These are phyloP conservation scores for Hura crepitans DNA, from an alignment of 441 rosid species.

Conservation along the genomic window DNA sequence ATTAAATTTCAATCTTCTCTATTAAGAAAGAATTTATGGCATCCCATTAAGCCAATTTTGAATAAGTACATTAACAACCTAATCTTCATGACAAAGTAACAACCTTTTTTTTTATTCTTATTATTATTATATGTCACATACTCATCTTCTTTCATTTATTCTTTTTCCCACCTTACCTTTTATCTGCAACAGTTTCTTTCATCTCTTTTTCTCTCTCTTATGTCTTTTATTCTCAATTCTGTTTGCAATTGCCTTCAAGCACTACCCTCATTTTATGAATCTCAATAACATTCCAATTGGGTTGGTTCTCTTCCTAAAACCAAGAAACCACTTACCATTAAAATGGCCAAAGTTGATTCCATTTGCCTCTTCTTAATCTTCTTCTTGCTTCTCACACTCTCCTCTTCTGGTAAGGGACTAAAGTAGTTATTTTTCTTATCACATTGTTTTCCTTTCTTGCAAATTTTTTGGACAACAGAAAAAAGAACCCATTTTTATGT, in stretches of 20 bases:
- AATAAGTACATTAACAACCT: too few relatives aligned
- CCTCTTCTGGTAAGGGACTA: constrained; percentile 44
- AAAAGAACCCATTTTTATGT: not conserved
- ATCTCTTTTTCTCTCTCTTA: constrained; percentile 22
- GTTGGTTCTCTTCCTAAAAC: constrained; percentile 28
- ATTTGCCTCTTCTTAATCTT: constrained; percentile 37
- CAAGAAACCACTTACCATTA: constrained; percentile 20
- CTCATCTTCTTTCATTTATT: constrained; percentile 40
- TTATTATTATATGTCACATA: constrained; percentile 40
- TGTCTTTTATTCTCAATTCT: constrained; percentile 16
- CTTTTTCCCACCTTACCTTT: constrained; percentile 13
- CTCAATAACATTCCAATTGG: constrained; percentile 23
- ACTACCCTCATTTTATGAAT: constrained; percentile 13
- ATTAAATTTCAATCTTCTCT: too few relatives aligned
- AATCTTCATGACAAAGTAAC: constrained; percentile 76
- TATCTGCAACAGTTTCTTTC: constrained; percentile 20
- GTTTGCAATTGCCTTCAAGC: constrained; percentile 29
- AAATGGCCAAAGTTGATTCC: constrained; percentile 45
- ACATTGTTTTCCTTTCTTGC: not conserved
- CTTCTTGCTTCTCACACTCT: constrained; percentile 42
- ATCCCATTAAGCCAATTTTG: too few relatives aligned
- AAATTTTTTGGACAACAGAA: not conserved
- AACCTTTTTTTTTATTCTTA: constrained; percentile 22
- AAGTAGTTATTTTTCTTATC: not conserved
- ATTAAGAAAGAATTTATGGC: too few relatives aligned